Evolutionary conservation across 352 stramenopile genomes (phyloP).

Genomic region (Globisporangium megalacanthum): DNA sequence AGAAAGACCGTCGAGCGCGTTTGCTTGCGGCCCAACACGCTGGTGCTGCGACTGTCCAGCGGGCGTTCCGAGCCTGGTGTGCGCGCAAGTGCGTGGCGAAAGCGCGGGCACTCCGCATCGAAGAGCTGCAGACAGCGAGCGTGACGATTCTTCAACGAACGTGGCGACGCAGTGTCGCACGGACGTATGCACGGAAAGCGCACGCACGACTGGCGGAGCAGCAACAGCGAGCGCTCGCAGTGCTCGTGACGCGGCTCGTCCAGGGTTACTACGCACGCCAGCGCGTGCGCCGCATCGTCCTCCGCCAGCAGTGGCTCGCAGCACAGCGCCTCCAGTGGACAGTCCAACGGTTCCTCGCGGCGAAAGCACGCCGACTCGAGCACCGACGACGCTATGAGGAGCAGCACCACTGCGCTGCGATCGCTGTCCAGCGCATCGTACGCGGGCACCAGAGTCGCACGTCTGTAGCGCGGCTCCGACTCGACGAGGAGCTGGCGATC

Average conservation of each 20-base stretch:
- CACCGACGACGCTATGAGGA: background rate
- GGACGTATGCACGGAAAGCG: conserved; percentile 21
- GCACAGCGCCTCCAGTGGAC: conserved; percentile 39
- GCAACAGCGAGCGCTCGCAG: conserved; percentile 20
- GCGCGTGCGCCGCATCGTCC: conserved; percentile 26
- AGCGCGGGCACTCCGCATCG: conserved; percentile 16
- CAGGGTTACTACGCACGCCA: conserved; percentile 42
- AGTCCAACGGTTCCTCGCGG: conserved; percentile 21
- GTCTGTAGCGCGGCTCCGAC: conserved; percentile 24
- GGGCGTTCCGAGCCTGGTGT: conserved; percentile 23
- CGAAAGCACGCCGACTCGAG: conserved; percentile 23
- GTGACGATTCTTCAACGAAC: conserved; percentile 27
- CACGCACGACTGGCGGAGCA: conserved; percentile 17
- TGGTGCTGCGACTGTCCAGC: conserved; percentile 32
- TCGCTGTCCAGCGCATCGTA: conserved; percentile 30
- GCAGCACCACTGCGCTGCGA: conserved; percentile 24
- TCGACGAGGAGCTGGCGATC: conserved; percentile 30
- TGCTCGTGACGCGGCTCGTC: conserved; percentile 26
- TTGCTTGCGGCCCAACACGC: conserved; percentile 17
- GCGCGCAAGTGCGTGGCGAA: conserved; percentile 25
- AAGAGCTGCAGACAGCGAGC: conserved; percentile 17
- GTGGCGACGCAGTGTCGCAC: conserved; percentile 29
- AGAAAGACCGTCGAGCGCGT: conserved; percentile 41
- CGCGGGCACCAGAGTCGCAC: conserved; percentile 29
- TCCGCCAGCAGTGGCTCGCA: conserved; percentile 22